These are phyloP conservation scores for Hypericum perforatum DNA, from an alignment of 345 rosid species.

Conservation along the genomic window DNA sequence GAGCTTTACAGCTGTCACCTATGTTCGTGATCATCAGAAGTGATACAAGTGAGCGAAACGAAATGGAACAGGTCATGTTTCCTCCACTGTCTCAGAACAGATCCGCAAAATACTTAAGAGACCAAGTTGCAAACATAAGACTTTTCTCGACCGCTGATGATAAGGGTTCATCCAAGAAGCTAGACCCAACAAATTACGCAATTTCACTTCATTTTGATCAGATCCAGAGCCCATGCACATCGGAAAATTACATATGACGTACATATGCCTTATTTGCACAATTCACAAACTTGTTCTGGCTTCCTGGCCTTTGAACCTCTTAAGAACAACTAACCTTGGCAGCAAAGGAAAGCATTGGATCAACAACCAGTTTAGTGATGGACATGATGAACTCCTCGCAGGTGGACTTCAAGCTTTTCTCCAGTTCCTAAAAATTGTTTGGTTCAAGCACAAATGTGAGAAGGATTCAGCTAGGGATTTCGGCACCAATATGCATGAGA, in stretches of 20 bases:
- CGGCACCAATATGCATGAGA: too few relatives aligned
- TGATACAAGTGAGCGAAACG: slow-evolving; percentile 3
- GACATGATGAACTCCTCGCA: slow-evolving; percentile 99
- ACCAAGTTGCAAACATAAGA: too few relatives aligned
- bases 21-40: background rate
- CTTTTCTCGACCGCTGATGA: too few relatives aligned
- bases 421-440: slow-evolving; percentile 61
- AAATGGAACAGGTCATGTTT: slow-evolving; percentile 13
- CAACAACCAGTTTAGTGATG: slow-evolving; percentile 87
- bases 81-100: too few relatives aligned
- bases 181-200: background rate
- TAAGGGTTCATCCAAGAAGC: too few relatives aligned
- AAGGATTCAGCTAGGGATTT: background rate
- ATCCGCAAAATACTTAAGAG: too few relatives aligned
- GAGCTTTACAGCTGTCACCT: slow-evolving; percentile 87
- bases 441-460: background rate
- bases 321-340: slow-evolving; percentile 55
- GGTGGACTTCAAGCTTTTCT: slow-evolving; percentile 86
- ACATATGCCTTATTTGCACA: too few relatives aligned
- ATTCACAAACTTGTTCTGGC: too few relatives aligned
- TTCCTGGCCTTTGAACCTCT: background rate
- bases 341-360: slow-evolving; percentile 98
- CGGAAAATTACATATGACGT: too few relatives aligned
- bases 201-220: background rate
- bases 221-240: too few relatives aligned